Evolutionary conservation across 192 early-diverging fungal species (phyloP), one percentile per base, ranked within the genome.

Genomic region (Coemansia sp.): DNA sequence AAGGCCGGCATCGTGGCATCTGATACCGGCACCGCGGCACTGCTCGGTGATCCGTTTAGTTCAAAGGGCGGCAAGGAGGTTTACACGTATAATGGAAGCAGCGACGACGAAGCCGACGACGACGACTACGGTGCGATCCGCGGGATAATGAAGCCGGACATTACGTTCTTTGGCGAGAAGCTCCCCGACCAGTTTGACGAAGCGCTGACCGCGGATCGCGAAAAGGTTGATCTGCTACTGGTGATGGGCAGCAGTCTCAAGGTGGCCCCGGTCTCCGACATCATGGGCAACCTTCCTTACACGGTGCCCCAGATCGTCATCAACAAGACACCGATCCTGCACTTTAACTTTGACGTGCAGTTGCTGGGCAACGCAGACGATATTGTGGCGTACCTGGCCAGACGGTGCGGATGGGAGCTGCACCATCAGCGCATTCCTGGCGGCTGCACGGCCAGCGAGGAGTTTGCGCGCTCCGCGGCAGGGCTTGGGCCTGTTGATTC

Each of bases 161-260:
- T 99, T 64, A 90, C 93, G 16, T 99, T 99, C 72, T 99, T 99
- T 84, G 95, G 95, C 25, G 98, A 99, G 67, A 90, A 92, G 74
- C 84, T 98, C 14, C 92, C 95, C 0, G 83, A 85, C 17, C 86
- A 86, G 41, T 97, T 98, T 68, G 90, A 97, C 67, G 76, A 87
- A 14, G 69, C 74, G 5, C 86, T 96, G 45, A 83, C 87, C 0
- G 66, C 70, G 12, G 98, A 99, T 78, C 76, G 85, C 13, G 84
- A 89, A 17, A 77, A 91, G 38, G 89, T 91, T 16, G 95, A 98
- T 79, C 70, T 99, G 43, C 69, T 99, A 12, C 86, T 99, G 38
- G 96, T 99, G 10, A 98, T 99, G 81, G 98, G 98, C 20, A 93
- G 92, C 39, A 93, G 90, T n/a, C 81, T 99, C 14, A 94, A 95